Evolutionary conservation across 2,329 filamentous ascomycete genomes (phyloP).

Genomic region (Rhytidhysteron rufulum): DNA sequence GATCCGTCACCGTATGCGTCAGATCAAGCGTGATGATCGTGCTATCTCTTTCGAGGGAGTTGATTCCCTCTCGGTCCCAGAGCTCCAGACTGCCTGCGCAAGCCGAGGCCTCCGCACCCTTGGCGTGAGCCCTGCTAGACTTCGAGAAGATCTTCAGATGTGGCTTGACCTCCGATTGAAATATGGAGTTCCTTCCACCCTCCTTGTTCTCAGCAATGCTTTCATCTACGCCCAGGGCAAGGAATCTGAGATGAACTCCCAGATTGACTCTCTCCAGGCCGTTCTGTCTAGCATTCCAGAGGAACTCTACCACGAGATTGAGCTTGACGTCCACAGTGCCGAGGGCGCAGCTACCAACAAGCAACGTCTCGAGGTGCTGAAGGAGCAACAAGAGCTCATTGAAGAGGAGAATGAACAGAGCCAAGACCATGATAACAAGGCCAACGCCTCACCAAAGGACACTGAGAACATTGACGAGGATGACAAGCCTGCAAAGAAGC

Average conservation of each 20-base stretch:
- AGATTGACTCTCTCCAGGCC: conserved; percentile 88
- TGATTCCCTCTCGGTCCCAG: conserved; percentile 85
- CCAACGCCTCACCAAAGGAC: conserved; percentile 74
- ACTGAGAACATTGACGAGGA: conserved; percentile 93
- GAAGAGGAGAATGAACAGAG: conserved; percentile 95
- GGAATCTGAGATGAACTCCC: conserved; percentile 75
- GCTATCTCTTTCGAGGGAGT: conserved; percentile 93
- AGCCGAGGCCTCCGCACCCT: conserved; percentile 90
- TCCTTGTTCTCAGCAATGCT: conserved; percentile 92
- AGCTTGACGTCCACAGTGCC: conserved; percentile 93
- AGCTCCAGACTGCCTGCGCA: conserved; percentile 88
- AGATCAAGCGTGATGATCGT: conserved; percentile 97
- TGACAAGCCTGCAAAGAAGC: conserved; percentile 58
- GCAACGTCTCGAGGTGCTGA: conserved; percentile 95
- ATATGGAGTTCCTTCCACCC: conserved; percentile 92
- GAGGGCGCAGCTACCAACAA: conserved; percentile 98
- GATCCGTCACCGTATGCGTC: conserved; percentile 94
- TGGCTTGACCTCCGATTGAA: conserved; percentile 93
- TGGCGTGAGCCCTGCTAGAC: conserved; percentile 80
- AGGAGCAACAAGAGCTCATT: conserved; percentile 97
- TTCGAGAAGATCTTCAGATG: conserved; percentile 85
- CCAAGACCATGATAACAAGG: conserved; percentile 68
- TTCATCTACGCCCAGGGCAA: conserved; percentile 94
- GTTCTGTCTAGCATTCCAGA: conserved; percentile 94
- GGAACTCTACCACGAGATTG: conserved; percentile 98